phyloP scores from a whole-genome alignment of 805 yeast species.

The Cyberlindnera americana region DNA sequence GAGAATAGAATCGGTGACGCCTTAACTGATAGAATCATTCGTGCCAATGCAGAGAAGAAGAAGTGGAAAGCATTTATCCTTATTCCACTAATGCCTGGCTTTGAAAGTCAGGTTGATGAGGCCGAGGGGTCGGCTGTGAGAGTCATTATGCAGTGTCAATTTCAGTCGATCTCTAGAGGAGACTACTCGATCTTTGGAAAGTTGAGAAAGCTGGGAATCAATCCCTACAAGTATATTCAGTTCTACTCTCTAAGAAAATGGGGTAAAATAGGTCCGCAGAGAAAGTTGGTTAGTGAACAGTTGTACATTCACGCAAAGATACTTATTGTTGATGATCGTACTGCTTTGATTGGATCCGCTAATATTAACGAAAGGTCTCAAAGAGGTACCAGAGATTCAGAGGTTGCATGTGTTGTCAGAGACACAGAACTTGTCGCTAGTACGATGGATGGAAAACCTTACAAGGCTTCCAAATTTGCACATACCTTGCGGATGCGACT shows the following conservation, averaged over 20 bases:
- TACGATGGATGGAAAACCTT: slow-evolving; percentile 78
- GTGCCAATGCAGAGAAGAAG: slow-evolving; percentile 75
- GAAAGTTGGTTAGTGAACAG: slow-evolving; percentile 81
- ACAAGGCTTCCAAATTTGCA: slow-evolving; percentile 81
- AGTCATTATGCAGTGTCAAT: slow-evolving; percentile 95
- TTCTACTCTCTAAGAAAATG: slow-evolving; percentile 92
- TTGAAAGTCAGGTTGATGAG: slow-evolving; percentile 87
- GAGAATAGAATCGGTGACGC: slow-evolving; percentile 95
- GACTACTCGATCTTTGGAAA: slow-evolving; percentile 82
- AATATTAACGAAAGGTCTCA: slow-evolving; percentile 95
- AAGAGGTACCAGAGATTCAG: slow-evolving; percentile 93
- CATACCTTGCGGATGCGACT: slow-evolving; percentile 84
- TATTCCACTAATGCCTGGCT: slow-evolving; percentile 97
- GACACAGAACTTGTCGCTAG: slow-evolving; percentile 69
- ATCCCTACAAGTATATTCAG: slow-evolving; percentile 87
- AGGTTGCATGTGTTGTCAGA: slow-evolving; percentile 83
- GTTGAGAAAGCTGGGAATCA: slow-evolving; percentile 72
- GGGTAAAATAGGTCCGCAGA: slow-evolving; percentile 83
- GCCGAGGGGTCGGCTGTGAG: slow-evolving; percentile 95
- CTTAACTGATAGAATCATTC: slow-evolving; percentile 88
- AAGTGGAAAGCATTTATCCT: slow-evolving; percentile 88
- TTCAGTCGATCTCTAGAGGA: slow-evolving; percentile 89
- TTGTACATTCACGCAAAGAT: slow-evolving; percentile 91
- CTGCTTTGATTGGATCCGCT: slow-evolving; percentile 95
- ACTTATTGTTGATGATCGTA: slow-evolving; percentile 88